phyloP scores from a whole-genome alignment of 108 stramenopile species.

The Nitzschia sp. region DNA sequence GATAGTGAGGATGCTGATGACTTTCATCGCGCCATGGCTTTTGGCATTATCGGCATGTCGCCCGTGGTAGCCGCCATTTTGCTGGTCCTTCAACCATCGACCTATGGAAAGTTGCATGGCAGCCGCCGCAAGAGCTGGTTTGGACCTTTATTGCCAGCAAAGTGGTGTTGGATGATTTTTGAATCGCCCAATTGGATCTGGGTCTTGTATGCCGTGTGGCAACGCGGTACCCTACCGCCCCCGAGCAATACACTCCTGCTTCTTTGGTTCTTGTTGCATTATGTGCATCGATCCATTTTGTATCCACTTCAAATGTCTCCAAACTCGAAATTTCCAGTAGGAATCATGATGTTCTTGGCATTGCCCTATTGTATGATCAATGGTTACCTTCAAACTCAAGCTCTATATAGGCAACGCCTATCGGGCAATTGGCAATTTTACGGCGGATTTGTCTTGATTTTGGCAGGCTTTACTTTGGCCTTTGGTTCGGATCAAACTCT shows the following conservation, averaged over 20 bases:
- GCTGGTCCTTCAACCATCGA: constrained; percentile 12
- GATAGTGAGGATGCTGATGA: too few relatives aligned
- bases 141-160: constrained; percentile 51
- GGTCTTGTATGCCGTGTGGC: constrained; percentile 14
- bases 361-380: constrained; percentile 58
- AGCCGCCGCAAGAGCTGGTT: constrained; percentile 41
- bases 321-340: constrained; percentile 59
- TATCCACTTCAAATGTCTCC: constrained; percentile 78
- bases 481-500: constrained; percentile 74
- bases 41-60: background rate
- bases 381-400: constrained; percentile 59
- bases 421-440: constrained; percentile 8
- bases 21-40: background rate
- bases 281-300: constrained; percentile 80
- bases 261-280: constrained; percentile 79
- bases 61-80: constrained; percentile 6
- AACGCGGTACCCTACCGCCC: constrained; percentile 5
- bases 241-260: constrained; percentile 59
- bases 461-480: constrained; percentile 70
- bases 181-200: constrained; percentile 76
- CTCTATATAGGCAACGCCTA: constrained; percentile 21
- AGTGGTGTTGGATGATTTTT: constrained; percentile 68
- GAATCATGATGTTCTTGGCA: constrained; percentile 53
- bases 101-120: constrained; percentile 41
- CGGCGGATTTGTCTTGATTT: constrained; percentile 41